These are phyloP conservation scores for Citrus cavaleriei DNA, from an alignment of 345 rosid genomes.

Conservation along the genomic window DNA sequence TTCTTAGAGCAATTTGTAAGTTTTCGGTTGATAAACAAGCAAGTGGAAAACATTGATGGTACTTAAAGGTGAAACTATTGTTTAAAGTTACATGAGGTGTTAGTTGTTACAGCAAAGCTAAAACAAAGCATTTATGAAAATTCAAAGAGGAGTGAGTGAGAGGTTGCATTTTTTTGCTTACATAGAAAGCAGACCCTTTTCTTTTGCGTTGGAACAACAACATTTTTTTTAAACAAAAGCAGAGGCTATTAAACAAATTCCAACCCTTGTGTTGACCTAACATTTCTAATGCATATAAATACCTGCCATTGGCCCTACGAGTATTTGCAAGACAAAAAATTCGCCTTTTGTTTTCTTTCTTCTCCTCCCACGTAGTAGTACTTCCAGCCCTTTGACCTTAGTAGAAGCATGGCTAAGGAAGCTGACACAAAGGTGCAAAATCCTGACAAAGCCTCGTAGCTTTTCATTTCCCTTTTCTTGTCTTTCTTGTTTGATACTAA, in stretches of 20 bases:
- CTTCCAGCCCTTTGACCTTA: not conserved
- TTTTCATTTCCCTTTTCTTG: not conserved
- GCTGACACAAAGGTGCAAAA: conserved; percentile 38
- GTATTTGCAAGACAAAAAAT: not conserved
- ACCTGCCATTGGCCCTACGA: conserved; percentile 9
- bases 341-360: not conserved
- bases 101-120: not conserved
- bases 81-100: not conserved
- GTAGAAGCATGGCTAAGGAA: conserved; percentile 44
- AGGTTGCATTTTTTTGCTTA: conserved; percentile 26
- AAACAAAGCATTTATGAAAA: conserved; percentile 8
- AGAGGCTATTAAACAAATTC: conserved; percentile 28
- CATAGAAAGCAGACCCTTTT: conserved; percentile 38
- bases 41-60: not conserved
- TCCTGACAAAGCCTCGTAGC: not conserved
- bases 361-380: not conserved
- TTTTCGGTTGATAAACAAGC: not conserved
- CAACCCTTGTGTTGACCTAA: conserved; percentile 11
- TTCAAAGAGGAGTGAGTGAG: not conserved
- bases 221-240: conserved; percentile 19
- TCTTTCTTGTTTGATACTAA: not conserved
- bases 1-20: not conserved
- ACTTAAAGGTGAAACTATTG: not conserved
- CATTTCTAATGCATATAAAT: conserved; percentile 30
- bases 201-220: conserved; percentile 35